Base-by-base conservation (phyloP, 805 yeast species). In the Pichia nakasei region DNA sequence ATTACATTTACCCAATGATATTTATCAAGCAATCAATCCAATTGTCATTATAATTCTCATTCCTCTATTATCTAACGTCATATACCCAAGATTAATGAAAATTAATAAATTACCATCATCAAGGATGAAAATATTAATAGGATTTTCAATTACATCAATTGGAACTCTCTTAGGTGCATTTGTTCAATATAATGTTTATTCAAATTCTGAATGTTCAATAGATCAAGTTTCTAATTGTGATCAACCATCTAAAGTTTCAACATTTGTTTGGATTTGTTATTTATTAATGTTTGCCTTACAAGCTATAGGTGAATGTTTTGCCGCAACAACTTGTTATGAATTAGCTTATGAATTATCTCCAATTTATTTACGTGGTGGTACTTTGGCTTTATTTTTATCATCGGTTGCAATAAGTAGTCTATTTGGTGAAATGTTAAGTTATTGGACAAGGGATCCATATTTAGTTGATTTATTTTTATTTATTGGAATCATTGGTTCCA, bases 331-430 rank as follows among this genome's bases (percentile, higher is more conserved):
- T 13, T 76, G 71, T 29, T 75, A 73, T 52, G 78, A 75, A 55
- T 59, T 74, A 45, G 79, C 80, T 0, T 75, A 74, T 56, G 67
- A 76, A 3, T 62, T 73, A 54, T 63, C 78, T 6, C 77, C 80
- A 27, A 68, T 64, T 8, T 61, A 66, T 35, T 68, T 74, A 73
- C 69, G 70, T 53, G 72, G 77, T 35, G 62, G 74, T 46, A 76
- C 73, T 15, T 61, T 72, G 64, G 73, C 79, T 1, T 42, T 60
- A 18, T 61, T 57, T 41, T 42, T 61, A 21, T 42, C 69, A 48
- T 68, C 69, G 37, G 63, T 69, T 37, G 75, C 78, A 3, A 42
- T 71, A 38, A 61, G 75, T 32, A 68, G 76, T 37, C 68, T 74
- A 4, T 47, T 73, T n/a, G 69, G 69, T 11, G 68, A 65, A 38